These are phyloP conservation scores for Haberlea rhodopensis DNA, from an alignment of 257 asterid species.

Conservation along the genomic window DNA sequence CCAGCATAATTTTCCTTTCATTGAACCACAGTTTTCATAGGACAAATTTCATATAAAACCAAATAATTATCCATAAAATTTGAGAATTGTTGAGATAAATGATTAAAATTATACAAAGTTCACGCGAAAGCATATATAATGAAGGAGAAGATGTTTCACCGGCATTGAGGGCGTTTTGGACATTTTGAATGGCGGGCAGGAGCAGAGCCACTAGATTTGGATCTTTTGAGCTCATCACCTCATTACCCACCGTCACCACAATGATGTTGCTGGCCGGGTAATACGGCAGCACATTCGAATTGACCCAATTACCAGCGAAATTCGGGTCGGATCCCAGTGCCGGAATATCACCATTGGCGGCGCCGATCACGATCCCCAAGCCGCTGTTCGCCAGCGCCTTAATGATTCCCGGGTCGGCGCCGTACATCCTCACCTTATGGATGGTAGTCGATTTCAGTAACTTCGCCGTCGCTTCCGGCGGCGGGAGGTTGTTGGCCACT, in stretches of 20 bases:
- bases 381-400: conserved; percentile 42
- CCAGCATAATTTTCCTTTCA: too few relatives aligned
- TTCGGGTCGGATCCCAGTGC: conserved; percentile 47
- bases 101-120: too few relatives aligned
- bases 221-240: conserved; percentile 42
- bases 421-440: conserved; percentile 50
- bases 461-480: conserved; percentile 42
- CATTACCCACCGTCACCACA: conserved; percentile 48
- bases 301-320: conserved; percentile 48
- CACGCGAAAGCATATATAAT: too few relatives aligned
- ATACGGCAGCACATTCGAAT: conserved; percentile 38
- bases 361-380: conserved; percentile 45
- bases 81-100: too few relatives aligned
- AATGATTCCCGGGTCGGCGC: conserved; percentile 46
- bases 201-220: conserved; percentile 39
- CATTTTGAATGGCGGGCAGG: conserved; percentile 50
- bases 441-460: conserved; percentile 42
- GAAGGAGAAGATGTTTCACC: conserved; percentile 26
- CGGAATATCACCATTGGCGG: conserved; percentile 48
- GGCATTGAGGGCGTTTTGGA: conserved; percentile 55
- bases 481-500: conserved; percentile 52
- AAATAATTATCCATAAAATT: too few relatives aligned
- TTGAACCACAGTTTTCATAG: not conserved
- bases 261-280: conserved; percentile 44
- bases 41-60: conserved; percentile 12